A percentile compares a stretch with the other conserved stretches of the same genome.
phyloP scores from a whole-genome alignment of 306 rosid species.

The Parietaria judaica region DNA sequence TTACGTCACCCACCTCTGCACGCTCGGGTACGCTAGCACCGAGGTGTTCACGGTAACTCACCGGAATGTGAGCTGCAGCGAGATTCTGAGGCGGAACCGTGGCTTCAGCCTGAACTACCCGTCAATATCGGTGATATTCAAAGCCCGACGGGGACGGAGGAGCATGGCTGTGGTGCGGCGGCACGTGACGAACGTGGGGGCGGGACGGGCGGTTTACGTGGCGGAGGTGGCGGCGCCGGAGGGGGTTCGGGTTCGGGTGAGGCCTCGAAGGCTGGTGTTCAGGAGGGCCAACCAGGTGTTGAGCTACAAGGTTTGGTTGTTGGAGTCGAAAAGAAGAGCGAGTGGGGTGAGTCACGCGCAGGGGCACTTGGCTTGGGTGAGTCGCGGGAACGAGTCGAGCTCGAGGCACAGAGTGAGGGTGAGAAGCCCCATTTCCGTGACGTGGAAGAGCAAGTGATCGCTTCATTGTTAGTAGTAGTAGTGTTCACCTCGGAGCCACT shows the following conservation, averaged over 20 bases:
- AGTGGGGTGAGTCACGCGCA: slow-evolving; percentile 26
- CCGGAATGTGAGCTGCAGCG: slow-evolving; percentile 61
- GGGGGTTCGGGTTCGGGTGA: slow-evolving; percentile 61
- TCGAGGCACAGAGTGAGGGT: too few species aligned
- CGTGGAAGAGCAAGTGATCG: slow-evolving; percentile 42
- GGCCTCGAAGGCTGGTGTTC: slow-evolving; percentile 48
- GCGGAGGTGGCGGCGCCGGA: slow-evolving; percentile 61
- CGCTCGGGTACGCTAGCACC: slow-evolving; percentile 55
- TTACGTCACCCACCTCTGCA: slow-evolving; percentile 65
- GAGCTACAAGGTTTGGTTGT: slow-evolving; percentile 45
- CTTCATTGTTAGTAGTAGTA: not conserved
- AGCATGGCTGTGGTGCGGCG: slow-evolving; percentile 29
- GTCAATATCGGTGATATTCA: slow-evolving; percentile 53
- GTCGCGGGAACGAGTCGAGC: slow-evolving; percentile 30
- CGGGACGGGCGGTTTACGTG: slow-evolving; percentile 55
- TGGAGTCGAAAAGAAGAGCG: slow-evolving; percentile 50
- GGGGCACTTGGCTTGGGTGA: slow-evolving; percentile 72
- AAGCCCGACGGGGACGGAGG: slow-evolving; percentile 36
- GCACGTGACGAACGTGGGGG: slow-evolving; percentile 64
- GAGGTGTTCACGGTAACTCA: slow-evolving; percentile 68
- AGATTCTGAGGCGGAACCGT: slow-evolving; percentile 37
- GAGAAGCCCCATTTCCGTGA: slow-evolving; percentile 79
- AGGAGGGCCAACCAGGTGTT: slow-evolving; percentile 41
- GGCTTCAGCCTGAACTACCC: slow-evolving; percentile 89
- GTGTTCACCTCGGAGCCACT: not conserved